Evolutionary conservation across 2,329 filamentous ascomycete genomes (phyloP), one percentile per base, ranked within the genome.

Genomic region (Fusarium odoratissimum): DNA sequence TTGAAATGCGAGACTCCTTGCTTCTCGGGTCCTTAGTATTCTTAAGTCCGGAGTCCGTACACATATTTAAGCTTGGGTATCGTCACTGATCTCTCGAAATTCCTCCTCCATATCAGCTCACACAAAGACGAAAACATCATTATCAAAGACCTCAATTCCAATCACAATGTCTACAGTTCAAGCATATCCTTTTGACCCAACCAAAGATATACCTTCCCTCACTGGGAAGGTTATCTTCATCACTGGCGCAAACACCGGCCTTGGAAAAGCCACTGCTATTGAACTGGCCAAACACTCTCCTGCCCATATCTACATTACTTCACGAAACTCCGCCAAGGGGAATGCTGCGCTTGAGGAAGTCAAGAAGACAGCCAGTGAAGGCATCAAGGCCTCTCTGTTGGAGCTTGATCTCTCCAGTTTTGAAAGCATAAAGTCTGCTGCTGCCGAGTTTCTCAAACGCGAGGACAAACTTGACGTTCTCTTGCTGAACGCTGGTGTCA

Each of bases 281-380:
- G 55, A 67, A 21, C 25, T 67, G 0, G 41, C 23, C 6, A 67
- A 61, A 3, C 63, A 67, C 4, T 48, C 41, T 1, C 64, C 64
- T 16, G 30, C 41, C 3, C 54, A 67, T 54, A 1, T 67, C 1
- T 67, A 67, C 7, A 42, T 67, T 2, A 61, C 64, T 0, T 30
- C 64, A 1, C 54, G 64, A 0, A 12, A 44, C 17, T 10, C 6
- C 1, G 1, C 12, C 8, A 67, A 61, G 8, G 64, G 64, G 0
- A 38, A 21, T 7, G 8, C 8, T n/a, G 41, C 46, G 0, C 8
- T 67, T 0, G 16, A 48, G 3, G 64, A 54, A 5, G 25, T 42
- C 0, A 42, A 30, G 1, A 5, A 17, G 1, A 11, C 30, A 0
- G 41, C 46, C 1, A 33, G 40, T 0, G 19, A 30, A 2, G 25